Percentiles rank a stretch among this genome's conserved stretches.
Conservation (phyloP, 208 protist genomes). For the Trypanosoma avium region DNA sequence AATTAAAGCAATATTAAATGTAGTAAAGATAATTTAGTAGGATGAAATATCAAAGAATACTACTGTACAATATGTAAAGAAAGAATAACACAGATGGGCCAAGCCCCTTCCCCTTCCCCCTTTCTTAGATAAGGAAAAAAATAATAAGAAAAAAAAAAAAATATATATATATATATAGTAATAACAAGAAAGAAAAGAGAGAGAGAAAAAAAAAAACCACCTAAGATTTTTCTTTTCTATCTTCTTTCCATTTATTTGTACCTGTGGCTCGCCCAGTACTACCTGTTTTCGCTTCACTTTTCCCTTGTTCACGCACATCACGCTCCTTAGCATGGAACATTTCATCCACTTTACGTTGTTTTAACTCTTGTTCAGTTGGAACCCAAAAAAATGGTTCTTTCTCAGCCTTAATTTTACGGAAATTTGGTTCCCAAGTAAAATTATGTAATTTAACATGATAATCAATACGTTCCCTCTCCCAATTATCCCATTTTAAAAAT, state of each 20-base stretch:
- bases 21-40: neutral
- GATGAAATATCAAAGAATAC: no score
- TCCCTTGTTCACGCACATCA: conserved; percentile 47
- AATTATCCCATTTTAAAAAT: conserved; percentile 92
- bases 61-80: neutral
- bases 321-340: conserved; percentile 79
- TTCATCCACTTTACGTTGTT: conserved; percentile 88
- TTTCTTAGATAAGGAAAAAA: neutral
- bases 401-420: conserved; percentile 86
- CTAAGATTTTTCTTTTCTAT: conserved; percentile 13
- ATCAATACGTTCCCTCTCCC: conserved; percentile 89
- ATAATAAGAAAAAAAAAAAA: conserved; percentile 7
- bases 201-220: neutral
- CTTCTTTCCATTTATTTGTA: conserved; percentile 64
- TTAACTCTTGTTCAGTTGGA: conserved; percentile 77
- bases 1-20: neutral
- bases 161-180: neutral
- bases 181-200: neutral
- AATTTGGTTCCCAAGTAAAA: conserved; percentile 89
- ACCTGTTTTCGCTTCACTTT: conserved; percentile 71
- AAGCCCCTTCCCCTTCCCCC: neutral
- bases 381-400: conserved; percentile 93
- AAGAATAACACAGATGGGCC: conserved; percentile 4
- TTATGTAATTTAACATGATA: conserved; percentile 89
- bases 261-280: conserved; percentile 63